phyloP scores from a whole-genome alignment of 192 early-diverging fungal species.

The Dimargaris cristalligena region DNA sequence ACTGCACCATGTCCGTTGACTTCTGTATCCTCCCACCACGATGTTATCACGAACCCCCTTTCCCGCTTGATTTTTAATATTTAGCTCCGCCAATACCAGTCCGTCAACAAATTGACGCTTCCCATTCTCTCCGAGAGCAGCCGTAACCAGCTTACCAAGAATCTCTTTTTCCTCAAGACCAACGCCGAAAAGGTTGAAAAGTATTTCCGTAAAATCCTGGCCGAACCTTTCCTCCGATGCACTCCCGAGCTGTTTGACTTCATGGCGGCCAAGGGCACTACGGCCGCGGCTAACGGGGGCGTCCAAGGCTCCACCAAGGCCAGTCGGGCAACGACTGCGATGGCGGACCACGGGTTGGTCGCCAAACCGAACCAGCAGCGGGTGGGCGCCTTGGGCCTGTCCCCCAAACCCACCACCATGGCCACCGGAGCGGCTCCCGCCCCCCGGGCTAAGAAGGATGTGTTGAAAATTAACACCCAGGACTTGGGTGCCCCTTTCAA shows the following conservation, averaged over 20 bases:
- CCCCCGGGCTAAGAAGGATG: neutral
- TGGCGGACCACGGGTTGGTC: too few relatives aligned
- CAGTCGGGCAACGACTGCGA: too few relatives aligned
- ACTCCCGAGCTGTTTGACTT: conserved; percentile 11
- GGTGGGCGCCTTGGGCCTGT: neutral
- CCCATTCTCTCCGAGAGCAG: conserved; percentile 4
- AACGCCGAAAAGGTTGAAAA: conserved; percentile 11
- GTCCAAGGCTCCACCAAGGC: too few relatives aligned
- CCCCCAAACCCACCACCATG: neutral
- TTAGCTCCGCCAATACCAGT: conserved; percentile 10
- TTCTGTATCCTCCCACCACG: too few relatives aligned
- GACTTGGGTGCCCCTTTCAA: neutral
- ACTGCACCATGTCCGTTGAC: too few relatives aligned
- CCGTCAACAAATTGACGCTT: conserved; percentile 8
- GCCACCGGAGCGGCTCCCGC: too few relatives aligned
- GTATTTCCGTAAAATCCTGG: conserved; percentile 1
- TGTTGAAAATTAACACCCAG: neutral
- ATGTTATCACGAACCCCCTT: too few relatives aligned
- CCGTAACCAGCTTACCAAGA: conserved; percentile 4
- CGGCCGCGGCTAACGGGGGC: neutral
- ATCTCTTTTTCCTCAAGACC: conserved; percentile 11
- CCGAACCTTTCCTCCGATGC: conserved; percentile 9
- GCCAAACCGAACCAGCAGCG: neutral
- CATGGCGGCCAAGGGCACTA: neutral
- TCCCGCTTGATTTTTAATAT: too few relatives aligned